Evolutionary conservation across 805 yeast genomes (phyloP), one percentile per base, ranked within the genome.

Genomic region (Jamesozyma rosinii): DNA sequence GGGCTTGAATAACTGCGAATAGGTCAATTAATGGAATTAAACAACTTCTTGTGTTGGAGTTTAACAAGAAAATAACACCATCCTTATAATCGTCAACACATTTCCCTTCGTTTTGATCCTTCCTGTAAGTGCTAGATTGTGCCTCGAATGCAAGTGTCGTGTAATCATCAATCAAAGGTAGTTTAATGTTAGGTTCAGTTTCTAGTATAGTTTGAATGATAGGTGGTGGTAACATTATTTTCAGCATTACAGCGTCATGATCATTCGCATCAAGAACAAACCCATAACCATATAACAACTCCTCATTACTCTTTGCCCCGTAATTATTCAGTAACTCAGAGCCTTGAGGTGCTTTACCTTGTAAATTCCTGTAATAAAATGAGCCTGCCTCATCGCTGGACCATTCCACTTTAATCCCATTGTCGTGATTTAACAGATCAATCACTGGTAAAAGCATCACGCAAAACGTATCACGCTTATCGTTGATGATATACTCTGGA

Each of bases 251-350:
- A 1, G 76, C 65, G 50, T 83, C 89, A 38, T 78, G 79, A 3
- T 67, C 64, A 52, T 84, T 84, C 42, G 72, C 63, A 17, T 69
- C 64, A 2, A 82, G 43, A n/a, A 57, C 59, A 51, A 63, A 63
- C 5, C 67, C 67, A 58, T 88, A 89, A 0, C 90, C 95, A 58
- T 82, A 65, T 4, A 88, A 63, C 15, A 88, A 63, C 58, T 88
- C 96, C 51, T 87, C 95, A 54, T 88, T 88, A 2, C 95, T 89
- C 57, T 89, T 89, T 24, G 83, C 81, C 2, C 96, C 97, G 58
- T 88, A 88, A 62, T 88, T 88, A 57, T 89, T 88, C 57, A 64
- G 81, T 1, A 89, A 49, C 56, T 85, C 83, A 1, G 64, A 58
- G 1, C 65, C 65, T 67, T 68, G 30, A 2, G 15, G 11, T 1